phyloP scores from a whole-genome alignment of 805 yeast species.

The Spathaspora boniae region DNA sequence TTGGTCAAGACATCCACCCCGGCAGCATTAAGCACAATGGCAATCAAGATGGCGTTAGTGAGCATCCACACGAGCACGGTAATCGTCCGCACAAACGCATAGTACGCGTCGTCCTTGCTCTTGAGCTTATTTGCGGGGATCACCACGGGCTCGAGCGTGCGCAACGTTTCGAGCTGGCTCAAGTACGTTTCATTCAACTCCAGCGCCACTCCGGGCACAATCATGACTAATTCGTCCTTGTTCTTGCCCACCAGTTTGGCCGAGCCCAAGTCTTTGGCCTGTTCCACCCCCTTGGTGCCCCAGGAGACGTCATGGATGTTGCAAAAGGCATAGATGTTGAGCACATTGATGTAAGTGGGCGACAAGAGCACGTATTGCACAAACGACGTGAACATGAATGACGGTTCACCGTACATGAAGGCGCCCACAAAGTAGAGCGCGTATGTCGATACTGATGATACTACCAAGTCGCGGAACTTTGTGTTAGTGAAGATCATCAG shows the following conservation, averaged over 20 bases:
- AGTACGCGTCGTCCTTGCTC: constrained; percentile 59
- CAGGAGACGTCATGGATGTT: constrained; percentile 95
- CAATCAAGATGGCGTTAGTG: constrained; percentile 77
- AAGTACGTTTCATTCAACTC: constrained; percentile 77
- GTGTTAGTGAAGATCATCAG: constrained; percentile 55
- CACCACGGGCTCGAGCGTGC: constrained; percentile 32
- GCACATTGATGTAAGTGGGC: constrained; percentile 87
- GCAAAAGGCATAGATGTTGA: constrained; percentile 93
- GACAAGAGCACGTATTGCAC: constrained; percentile 77
- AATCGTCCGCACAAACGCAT: constrained; percentile 84
- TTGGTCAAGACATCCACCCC: constrained; percentile 54
- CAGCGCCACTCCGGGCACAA: constrained; percentile 63
- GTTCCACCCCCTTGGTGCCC: constrained; percentile 90
- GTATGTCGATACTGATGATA: constrained; percentile 85
- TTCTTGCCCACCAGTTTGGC: constrained; percentile 56
- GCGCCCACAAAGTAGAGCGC: constrained; percentile 77
- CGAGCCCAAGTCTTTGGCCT: constrained; percentile 70
- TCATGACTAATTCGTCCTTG: constrained; percentile 38
- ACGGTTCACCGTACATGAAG: constrained; percentile 80
- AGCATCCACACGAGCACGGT: constrained; percentile 90
- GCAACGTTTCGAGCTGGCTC: constrained; percentile 58
- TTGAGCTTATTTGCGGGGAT: constrained; percentile 18
- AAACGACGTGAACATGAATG: constrained; percentile 88
- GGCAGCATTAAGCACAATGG: constrained; percentile 80
- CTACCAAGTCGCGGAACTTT: constrained; percentile 79